Percentiles rank a stretch among this genome's conserved stretches.
Conservation (phyloP, 164 flowering plant genomes). For the Umbilicus rupestris region DNA sequence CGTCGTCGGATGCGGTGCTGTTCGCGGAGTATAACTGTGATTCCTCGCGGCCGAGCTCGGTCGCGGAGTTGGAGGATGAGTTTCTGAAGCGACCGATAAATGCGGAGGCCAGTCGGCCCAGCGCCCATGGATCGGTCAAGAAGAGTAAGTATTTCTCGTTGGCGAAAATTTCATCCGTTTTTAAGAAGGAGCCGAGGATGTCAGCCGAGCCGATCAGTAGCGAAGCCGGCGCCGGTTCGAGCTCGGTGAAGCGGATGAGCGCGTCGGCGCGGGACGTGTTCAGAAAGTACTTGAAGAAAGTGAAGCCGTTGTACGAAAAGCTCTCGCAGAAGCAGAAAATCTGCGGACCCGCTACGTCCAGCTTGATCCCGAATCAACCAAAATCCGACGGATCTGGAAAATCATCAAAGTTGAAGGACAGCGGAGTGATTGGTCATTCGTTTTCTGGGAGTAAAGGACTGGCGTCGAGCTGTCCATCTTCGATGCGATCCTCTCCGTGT, state of each 20-base stretch:
- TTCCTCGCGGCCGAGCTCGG: slow-evolving; percentile 76
- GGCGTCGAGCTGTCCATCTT: slow-evolving; percentile 76
- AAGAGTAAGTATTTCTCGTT: slow-evolving; percentile 56
- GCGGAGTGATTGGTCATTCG: slow-evolving; percentile 31
- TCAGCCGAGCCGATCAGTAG: slow-evolving; percentile 11
- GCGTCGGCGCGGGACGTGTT: slow-evolving; percentile 61
- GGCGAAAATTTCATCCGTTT: slow-evolving; percentile 64
- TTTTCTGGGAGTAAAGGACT: slow-evolving; percentile 68
- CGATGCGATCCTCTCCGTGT: slow-evolving; percentile 86
- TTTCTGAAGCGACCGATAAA: slow-evolving; percentile 10
- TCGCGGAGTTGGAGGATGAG: slow-evolving; percentile 42
- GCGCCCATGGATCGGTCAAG: slow-evolving; percentile 14
- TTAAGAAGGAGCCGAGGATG: slow-evolving; percentile 33
- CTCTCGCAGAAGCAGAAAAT: slow-evolving; percentile 40
- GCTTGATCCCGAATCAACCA: neutral
- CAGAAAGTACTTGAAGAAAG: slow-evolving; percentile 71
- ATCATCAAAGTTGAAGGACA: neutral
- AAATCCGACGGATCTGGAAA: slow-evolving; percentile 15
- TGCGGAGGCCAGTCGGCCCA: neutral
- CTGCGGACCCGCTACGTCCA: slow-evolving; percentile 20
- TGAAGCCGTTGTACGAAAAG: slow-evolving; percentile 77
- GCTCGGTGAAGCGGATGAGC: slow-evolving; percentile 34
- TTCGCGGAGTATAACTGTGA: slow-evolving; percentile 39
- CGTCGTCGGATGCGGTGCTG: slow-evolving; percentile 30
- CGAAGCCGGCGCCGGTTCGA: neutral